phyloP scores from a whole-genome alignment of 768 basidiomycete genomes.

The Lanmaoa rubissima region DNA sequence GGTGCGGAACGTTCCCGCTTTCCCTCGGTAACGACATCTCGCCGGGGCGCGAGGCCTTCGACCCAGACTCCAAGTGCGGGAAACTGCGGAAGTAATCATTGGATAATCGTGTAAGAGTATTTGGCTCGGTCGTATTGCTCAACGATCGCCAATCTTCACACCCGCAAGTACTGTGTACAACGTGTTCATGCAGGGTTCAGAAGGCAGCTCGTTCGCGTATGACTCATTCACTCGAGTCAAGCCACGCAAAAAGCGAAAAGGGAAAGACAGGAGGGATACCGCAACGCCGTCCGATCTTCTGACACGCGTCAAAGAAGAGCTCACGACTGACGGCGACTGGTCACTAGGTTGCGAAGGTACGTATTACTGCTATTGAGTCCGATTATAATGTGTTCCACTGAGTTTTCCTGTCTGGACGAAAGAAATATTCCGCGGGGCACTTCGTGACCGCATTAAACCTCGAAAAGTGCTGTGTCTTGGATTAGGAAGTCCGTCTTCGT shows the following conservation, averaged over 20 bases:
- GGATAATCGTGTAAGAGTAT: not conserved
- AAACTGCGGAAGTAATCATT: not conserved
- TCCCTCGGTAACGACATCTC: not conserved
- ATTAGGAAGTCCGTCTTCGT: slow-evolving; percentile 67
- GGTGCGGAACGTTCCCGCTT: slow-evolving; percentile 16
- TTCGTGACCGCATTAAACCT: slow-evolving; percentile 27
- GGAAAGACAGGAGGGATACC: slow-evolving; percentile 32
- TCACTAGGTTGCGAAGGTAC: slow-evolving; percentile 53
- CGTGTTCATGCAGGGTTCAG: slow-evolving; percentile 14
- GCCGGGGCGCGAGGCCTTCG: not conserved
- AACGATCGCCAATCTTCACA: not conserved
- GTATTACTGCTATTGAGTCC: slow-evolving; percentile 30
- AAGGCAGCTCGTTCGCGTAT: slow-evolving; percentile 35
- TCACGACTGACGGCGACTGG: slow-evolving; percentile 49
- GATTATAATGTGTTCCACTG: not conserved
- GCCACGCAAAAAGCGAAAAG: slow-evolving; percentile 50
- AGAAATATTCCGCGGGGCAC: slow-evolving; percentile 38
- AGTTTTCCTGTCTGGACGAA: slow-evolving; percentile 8
- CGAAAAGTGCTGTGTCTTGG: slow-evolving; percentile 62
- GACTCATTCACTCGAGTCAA: slow-evolving; percentile 51
- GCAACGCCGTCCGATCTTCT: slow-evolving; percentile 39
- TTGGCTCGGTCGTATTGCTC: not conserved
- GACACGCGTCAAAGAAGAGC: slow-evolving; percentile 43
- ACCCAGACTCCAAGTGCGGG: not conserved
- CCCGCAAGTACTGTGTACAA: not conserved